Evolutionary conservation across 257 asterid genomes (phyloP).

Genomic region (Fraxinus excelsior): DNA sequence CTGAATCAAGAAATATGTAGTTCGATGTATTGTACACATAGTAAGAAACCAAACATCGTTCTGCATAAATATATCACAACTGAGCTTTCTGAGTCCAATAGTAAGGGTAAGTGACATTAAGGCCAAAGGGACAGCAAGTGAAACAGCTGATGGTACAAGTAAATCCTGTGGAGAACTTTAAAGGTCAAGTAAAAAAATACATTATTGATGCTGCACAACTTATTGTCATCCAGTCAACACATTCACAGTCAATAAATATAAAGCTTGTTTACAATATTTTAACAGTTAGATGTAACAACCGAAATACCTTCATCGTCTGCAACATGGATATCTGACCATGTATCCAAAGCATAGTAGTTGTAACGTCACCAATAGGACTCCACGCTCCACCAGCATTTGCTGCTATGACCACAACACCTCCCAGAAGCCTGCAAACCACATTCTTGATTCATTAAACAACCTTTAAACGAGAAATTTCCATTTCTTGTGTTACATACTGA

Average conservation of each 20-base stretch:
- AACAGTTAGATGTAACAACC: conserved; percentile 20
- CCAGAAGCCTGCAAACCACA: conserved; percentile 72
- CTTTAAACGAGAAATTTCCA: conserved; percentile 10
- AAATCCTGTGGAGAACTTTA: conserved; percentile 59
- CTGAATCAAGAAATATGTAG: conserved; percentile 38
- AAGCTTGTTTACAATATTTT: background rate
- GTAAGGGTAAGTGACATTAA: conserved; percentile 82
- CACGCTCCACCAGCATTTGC: conserved; percentile 99
- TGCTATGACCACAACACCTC: conserved; percentile 91
- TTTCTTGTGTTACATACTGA: no score
- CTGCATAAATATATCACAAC: conserved; percentile 7
- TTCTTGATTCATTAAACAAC: conserved; percentile 18
- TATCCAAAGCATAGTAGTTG: conserved; percentile 98
- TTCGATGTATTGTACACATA: conserved; percentile 19
- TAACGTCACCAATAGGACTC: conserved; percentile 99
- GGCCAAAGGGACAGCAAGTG: conserved; percentile 92
- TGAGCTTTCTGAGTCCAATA: conserved; percentile 25
- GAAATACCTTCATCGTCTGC: conserved; percentile 86
- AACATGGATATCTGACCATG: conserved; percentile 95
- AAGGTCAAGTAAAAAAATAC: background rate
- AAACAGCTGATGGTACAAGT: conserved; percentile 65
- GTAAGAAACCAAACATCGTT: background rate
- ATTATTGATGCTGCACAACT: no score
- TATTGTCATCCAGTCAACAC: background rate
- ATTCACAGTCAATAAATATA: background rate